A percentile compares a stretch with the other conserved stretches of the same genome.
Conservation (phyloP, 1,139 yeast species). For the Protomyces lactucae-debilis region DNA sequence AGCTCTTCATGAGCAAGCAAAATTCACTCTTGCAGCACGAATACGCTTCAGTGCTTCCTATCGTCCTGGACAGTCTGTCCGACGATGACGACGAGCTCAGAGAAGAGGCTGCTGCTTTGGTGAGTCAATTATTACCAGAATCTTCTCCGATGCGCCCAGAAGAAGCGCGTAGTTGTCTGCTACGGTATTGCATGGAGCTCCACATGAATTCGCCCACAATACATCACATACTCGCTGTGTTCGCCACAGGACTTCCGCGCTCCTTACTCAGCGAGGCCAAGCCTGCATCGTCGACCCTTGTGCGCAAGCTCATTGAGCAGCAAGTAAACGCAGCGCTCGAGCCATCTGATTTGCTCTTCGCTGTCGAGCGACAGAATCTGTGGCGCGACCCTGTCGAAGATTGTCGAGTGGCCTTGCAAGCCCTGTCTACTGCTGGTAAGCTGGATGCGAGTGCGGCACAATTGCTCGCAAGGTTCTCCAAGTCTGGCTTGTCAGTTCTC, state of each 20-base stretch:
- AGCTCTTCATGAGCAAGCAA: neutral
- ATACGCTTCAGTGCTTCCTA: neutral
- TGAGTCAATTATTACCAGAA: neutral
- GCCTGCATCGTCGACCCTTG: neutral
- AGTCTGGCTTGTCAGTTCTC: neutral
- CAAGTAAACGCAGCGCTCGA: neutral
- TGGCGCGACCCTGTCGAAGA: constrained; percentile 15
- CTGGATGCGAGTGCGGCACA: neutral
- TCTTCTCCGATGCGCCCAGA: neutral
- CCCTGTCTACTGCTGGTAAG: neutral
- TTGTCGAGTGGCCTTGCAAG: constrained; percentile 5
- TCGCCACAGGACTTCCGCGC: neutral
- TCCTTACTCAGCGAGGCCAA: neutral
- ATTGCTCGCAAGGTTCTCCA: neutral
- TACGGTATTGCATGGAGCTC: neutral
- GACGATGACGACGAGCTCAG: constrained; percentile 23
- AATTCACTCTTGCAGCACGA: neutral
- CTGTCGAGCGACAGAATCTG: constrained; percentile 15
- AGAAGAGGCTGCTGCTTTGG: neutral
- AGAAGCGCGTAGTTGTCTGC: neutral
- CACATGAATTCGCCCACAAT: neutral
- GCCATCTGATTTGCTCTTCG: constrained; percentile 15
- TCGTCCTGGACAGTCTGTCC: neutral
- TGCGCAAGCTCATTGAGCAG: neutral
- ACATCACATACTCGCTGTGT: neutral